Evolutionary conservation across 2,329 filamentous ascomycete species (phyloP).

Genomic region (Fonsecaea pugnacius): DNA sequence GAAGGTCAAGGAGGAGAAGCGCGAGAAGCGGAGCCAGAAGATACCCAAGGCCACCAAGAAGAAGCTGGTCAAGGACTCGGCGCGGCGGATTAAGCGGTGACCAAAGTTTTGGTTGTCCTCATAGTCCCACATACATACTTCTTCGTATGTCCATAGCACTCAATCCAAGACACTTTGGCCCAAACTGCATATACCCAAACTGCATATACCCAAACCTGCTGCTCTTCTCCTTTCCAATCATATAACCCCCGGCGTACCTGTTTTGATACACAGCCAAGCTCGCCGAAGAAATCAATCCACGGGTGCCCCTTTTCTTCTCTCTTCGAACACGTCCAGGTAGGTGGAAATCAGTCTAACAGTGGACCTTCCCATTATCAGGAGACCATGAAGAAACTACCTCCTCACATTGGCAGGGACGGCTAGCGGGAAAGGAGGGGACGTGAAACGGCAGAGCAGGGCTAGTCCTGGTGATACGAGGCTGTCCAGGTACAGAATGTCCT

Average conservation of each 20-base stretch:
- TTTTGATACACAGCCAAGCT: too few relatives aligned
- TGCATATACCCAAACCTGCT: too few relatives aligned
- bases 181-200: too few relatives aligned
- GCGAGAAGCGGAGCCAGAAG: slow-evolving; percentile 90
- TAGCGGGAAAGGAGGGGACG: not conserved
- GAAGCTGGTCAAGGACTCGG: slow-evolving; percentile 69
- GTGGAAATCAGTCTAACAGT: not conserved
- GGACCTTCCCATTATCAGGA: not conserved
- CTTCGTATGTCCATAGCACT: too few relatives aligned
- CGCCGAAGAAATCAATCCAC: too few relatives aligned
- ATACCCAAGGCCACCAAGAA: slow-evolving; percentile 98
- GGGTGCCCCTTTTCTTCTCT: not conserved
- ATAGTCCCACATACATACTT: too few relatives aligned
- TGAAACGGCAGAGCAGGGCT: not conserved
- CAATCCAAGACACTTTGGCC: too few relatives aligned
- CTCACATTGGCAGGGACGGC: not conserved
- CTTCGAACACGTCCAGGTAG: not conserved
- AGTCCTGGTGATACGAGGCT: not conserved
- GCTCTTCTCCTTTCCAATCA: too few relatives aligned
- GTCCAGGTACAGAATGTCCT: not conserved
- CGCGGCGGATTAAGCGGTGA: slow-evolving; percentile 62
- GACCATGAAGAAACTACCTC: not conserved
- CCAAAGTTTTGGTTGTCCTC: not conserved
- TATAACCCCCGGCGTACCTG: too few relatives aligned
- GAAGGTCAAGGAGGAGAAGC: slow-evolving; percentile 91